Evolutionary conservation across 106 monocot genomes (phyloP), one percentile per base, ranked within the genome.

Genomic region (Dioscorea dumetorum): DNA sequence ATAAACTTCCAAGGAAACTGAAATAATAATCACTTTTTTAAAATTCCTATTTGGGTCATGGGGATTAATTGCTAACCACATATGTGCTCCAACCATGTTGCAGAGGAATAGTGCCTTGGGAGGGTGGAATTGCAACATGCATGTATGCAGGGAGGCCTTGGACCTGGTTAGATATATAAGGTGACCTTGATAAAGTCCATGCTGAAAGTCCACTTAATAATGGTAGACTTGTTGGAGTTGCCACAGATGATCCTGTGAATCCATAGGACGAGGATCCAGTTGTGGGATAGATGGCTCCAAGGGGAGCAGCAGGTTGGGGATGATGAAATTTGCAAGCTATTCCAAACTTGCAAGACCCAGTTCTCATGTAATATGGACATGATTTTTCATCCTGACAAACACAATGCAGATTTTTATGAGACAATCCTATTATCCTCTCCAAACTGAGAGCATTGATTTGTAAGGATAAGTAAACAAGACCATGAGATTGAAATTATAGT

Each of bases 291-390:
- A 74, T 68, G 28, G 70, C 12, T 33, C 73, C 83, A 54, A 68
- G 3, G 4, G 77, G 24, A 65, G 79, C 57, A 71, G 83, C 57
- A 73, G 83, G 86, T 57, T 78, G 83, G 23, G 90, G 90, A 71
- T 91, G 90, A 69, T 87, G 69, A 68, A 91, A 91, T 58, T 91
- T 86, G 75, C 86, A 91, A 12, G 76, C 81, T 69, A 78, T 32
- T 34, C 86, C 86, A 84, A 84, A 86, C 72, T 91, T 91, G 74
- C 90, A 91, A 35, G 73, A 56, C 70, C 90, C 86, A 59, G 75
- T 91, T 75, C 81, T 83, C 83, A 91, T 81, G 74, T 91, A 91
- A 79, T 81, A 84, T 69, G 83, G 76, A 69, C 90, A 91, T 52
- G 83, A 67, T 24, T 83, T 90, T 74, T 83, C 90, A 67, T 80